Percentiles rank a stretch among this genome's conserved stretches.
These are phyloP conservation scores for Oxytropis ochrocephala DNA, from an alignment of 306 rosid species.

Conservation along the genomic window DNA sequence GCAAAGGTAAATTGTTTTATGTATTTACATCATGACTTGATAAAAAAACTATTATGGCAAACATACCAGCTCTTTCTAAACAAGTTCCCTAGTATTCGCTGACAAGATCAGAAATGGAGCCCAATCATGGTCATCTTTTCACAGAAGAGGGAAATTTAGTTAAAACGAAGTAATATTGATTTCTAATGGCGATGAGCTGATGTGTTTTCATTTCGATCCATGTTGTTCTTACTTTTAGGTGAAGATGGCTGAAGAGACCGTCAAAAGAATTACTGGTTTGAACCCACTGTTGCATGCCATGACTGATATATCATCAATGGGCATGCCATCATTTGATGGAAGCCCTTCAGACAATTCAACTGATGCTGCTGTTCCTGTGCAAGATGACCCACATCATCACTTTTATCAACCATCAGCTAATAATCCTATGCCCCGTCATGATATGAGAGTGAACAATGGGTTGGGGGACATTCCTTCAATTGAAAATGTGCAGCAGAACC, in stretches of 20 bases:
- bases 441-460: conserved; percentile 36
- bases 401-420: conserved; percentile 44
- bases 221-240: conserved; percentile 45
- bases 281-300: conserved; percentile 49
- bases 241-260: conserved; percentile 86
- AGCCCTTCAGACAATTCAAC: conserved; percentile 75
- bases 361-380: conserved; percentile 71
- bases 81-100: conserved; percentile 14
- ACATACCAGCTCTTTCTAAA: background rate
- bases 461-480: conserved; percentile 42
- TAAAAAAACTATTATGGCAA: background rate
- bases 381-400: conserved; percentile 48
- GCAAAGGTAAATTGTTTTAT: conserved; percentile 63
- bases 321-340: conserved; percentile 54
- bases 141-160: background rate
- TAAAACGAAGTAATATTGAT: background rate
- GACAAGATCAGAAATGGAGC: conserved; percentile 10
- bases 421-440: conserved; percentile 35
- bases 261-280: conserved; percentile 71
- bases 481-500: conserved; percentile 46
- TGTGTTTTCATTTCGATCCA: background rate
- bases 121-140: background rate
- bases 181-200: background rate
- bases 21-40: background rate
- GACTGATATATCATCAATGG: conserved; percentile 53